Percentiles rank a stretch among this genome's conserved stretches.
phyloP scores from a whole-genome alignment of 108 stramenopile genomes.

The Nannochloropsis gaditana region DNA sequence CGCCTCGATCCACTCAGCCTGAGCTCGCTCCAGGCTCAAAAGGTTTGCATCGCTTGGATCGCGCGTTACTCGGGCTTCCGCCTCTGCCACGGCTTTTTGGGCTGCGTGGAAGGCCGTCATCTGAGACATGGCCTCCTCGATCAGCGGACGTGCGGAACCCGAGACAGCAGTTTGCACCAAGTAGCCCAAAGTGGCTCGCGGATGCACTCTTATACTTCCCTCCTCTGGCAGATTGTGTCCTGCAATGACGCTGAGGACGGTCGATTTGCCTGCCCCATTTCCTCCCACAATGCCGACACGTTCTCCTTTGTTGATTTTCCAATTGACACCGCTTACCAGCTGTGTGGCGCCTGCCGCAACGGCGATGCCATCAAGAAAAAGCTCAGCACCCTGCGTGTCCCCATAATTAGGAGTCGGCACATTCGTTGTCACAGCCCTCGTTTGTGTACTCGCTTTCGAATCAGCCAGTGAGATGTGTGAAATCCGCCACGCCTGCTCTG shows the following conservation, averaged over 20 bases:
- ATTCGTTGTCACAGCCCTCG: background rate
- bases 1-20: constrained; percentile 14
- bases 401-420: constrained; percentile 10
- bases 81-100: constrained; percentile 28
- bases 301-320: constrained; percentile 28
- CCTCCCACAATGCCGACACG: constrained; percentile 39
- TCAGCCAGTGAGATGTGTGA: too few relatives aligned
- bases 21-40: background rate
- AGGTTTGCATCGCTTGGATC: constrained; percentile 21
- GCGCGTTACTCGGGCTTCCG: constrained; percentile 29
- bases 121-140: constrained; percentile 75
- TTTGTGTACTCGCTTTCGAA: too few relatives aligned
- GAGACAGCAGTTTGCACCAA: constrained; percentile 69
- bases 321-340: background rate
- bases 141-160: constrained; percentile 72
- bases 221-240: background rate
- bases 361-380: constrained; percentile 2
- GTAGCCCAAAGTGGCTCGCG: constrained; percentile 24
- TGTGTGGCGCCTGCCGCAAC: constrained; percentile 10
- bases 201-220: background rate
- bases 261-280: constrained; percentile 46
- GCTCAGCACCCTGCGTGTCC: background rate
- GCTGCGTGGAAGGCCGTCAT: constrained; percentile 57
- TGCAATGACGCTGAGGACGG: constrained; percentile 27
- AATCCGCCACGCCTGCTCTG: too few relatives aligned